Evolutionary conservation across 176 grass and related monocot species (phyloP).

Genomic region (Poa pratensis): DNA sequence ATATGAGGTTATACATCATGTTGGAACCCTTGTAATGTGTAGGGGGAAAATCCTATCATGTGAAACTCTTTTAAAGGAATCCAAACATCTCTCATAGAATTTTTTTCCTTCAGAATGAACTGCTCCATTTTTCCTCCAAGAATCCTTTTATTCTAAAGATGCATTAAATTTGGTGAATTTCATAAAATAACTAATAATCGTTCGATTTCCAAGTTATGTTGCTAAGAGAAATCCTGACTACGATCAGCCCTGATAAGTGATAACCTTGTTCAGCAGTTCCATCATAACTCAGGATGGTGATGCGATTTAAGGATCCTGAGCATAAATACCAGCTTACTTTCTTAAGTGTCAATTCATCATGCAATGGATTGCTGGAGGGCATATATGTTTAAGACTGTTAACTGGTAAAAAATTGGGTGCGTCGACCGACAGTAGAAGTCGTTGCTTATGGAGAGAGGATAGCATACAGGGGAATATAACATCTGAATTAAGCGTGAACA

Average conservation of each 20-base stretch:
- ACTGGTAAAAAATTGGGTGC: not conserved
- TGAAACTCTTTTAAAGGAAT: not conserved
- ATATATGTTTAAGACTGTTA: not conserved
- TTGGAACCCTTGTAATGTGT: not conserved
- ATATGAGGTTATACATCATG: not conserved
- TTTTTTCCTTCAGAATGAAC: too few species aligned
- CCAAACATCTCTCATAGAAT: too few species aligned
- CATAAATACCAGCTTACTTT: too few species aligned
- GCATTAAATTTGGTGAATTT: not conserved
- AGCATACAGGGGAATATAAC: not conserved
- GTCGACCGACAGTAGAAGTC: not conserved
- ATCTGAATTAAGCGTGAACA: not conserved
- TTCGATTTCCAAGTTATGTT: not conserved
- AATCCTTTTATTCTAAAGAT: not conserved
- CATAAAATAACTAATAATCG: not conserved
- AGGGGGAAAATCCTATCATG: not conserved
- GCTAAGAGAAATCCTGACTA: not conserved
- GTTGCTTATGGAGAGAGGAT: constrained; percentile 6
- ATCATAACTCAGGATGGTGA: not conserved
- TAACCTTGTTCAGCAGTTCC: constrained; percentile 2
- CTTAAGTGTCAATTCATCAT: not conserved
- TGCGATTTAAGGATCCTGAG: too few species aligned
- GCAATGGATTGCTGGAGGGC: not conserved
- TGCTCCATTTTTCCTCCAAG: not conserved
- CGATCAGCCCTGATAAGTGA: not conserved